A percentile compares a stretch with the other conserved stretches of the same genome.
Conservation (phyloP, 352 stramenopile genomes). For the Phytopythium delawarense region DNA sequence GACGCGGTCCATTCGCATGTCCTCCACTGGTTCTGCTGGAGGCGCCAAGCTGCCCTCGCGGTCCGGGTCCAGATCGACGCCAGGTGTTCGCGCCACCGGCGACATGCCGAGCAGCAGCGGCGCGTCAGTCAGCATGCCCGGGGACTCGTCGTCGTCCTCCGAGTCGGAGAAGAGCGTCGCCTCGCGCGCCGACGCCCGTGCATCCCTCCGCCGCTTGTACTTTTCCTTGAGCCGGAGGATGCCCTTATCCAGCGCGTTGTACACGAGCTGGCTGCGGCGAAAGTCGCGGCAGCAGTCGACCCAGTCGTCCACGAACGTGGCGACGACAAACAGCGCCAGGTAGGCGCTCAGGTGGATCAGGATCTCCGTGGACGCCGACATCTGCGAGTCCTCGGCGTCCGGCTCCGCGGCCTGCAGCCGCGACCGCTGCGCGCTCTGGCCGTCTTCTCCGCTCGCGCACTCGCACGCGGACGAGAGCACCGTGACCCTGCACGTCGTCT, state of each 20-base stretch:
- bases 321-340: conserved; percentile 31
- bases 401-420: conserved; percentile 1
- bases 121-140: background rate
- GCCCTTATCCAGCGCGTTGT: conserved; percentile 29
- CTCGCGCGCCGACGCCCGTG: background rate
- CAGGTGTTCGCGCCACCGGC: background rate
- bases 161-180: conserved; percentile 9
- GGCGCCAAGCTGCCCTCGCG: too few species aligned
- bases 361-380: conserved; percentile 31
- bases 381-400: conserved; percentile 13
- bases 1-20: conserved; percentile 5
- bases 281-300: conserved; percentile 35
- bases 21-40: background rate
- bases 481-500: conserved; percentile 60
- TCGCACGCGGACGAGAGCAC: conserved; percentile 44
- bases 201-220: background rate
- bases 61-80: background rate
- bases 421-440: conserved; percentile 11
- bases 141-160: conserved; percentile 2
- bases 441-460: conserved; percentile 37
- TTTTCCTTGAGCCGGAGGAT: conserved; percentile 5
- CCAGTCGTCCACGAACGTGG: conserved; percentile 34
- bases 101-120: conserved; percentile 8
- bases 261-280: conserved; percentile 20
- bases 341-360: conserved; percentile 34